Evolutionary conservation across 2,329 filamentous ascomycete species (phyloP).

Genomic region (Hymenoscyphus repandus): DNA sequence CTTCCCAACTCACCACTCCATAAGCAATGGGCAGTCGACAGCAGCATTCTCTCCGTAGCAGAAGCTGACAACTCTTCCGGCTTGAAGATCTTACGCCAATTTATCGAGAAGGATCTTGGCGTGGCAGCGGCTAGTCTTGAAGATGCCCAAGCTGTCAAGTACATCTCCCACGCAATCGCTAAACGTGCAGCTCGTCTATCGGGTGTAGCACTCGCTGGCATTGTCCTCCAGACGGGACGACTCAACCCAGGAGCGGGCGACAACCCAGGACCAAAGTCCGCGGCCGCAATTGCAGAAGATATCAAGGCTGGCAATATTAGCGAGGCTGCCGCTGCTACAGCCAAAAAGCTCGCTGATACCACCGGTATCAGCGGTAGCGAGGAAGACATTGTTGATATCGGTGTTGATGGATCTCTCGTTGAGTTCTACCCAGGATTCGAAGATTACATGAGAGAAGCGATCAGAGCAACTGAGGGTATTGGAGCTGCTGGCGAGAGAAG

Average conservation of each 20-base stretch:
- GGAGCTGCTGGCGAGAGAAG: slow-evolving; percentile 74
- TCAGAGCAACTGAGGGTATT: slow-evolving; percentile 71
- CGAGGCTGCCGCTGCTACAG: slow-evolving; percentile 22
- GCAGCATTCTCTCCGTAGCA: slow-evolving; percentile 80
- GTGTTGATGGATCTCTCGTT: slow-evolving; percentile 89
- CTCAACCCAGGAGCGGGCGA: slow-evolving; percentile 41
- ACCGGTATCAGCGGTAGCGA: slow-evolving; percentile 25
- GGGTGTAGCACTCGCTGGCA: slow-evolving; percentile 80
- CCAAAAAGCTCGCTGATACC: slow-evolving; percentile 24
- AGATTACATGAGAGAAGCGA: slow-evolving; percentile 77
- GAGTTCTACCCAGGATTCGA: slow-evolving; percentile 95
- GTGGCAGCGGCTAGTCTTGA: slow-evolving; percentile 73
- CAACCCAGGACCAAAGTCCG: slow-evolving; percentile 18
- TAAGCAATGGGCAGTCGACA: slow-evolving; percentile 85
- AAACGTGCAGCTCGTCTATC: slow-evolving; percentile 83
- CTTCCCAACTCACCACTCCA: slow-evolving; percentile 62
- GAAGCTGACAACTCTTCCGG: slow-evolving; percentile 73
- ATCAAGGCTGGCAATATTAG: slow-evolving; percentile 23
- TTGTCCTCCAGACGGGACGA: slow-evolving; percentile 75
- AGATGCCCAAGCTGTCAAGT: slow-evolving; percentile 84
- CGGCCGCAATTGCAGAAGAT: slow-evolving; percentile 23
- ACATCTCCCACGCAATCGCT: slow-evolving; percentile 75
- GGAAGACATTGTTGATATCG: slow-evolving; percentile 77
- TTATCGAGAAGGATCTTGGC: slow-evolving; percentile 70
- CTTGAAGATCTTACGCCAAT: slow-evolving; percentile 67